These are phyloP conservation scores for Gloeophyllum trabeum DNA, from an alignment of 768 basidiomycete genomes.

Conservation along the genomic window DNA sequence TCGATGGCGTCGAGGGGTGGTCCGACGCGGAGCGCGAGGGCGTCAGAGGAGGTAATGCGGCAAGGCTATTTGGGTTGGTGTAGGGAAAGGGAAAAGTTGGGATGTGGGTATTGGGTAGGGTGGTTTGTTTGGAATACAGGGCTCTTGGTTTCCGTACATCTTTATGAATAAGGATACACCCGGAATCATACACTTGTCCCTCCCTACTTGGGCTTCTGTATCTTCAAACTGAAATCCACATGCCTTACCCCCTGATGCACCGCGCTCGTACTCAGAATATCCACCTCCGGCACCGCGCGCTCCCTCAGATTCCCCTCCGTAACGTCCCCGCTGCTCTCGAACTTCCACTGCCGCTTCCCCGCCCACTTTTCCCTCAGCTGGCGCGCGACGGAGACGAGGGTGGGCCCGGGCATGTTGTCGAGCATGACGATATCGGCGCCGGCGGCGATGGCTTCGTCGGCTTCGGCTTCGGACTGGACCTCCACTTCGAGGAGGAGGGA, in stretches of 20 bases:
- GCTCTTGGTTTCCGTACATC: too few species aligned
- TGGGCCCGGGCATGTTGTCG: slow-evolving; percentile 80
- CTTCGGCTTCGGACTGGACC: slow-evolving; percentile 79
- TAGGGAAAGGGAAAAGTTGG: too few species aligned
- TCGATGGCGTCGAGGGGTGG: slow-evolving; percentile 56
- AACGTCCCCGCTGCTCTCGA: slow-evolving; percentile 94
- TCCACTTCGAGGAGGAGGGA: slow-evolving; percentile 89
- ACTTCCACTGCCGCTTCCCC: slow-evolving; percentile 71
- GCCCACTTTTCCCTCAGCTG: slow-evolving; percentile 71
- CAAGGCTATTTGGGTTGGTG: slow-evolving; percentile 48
- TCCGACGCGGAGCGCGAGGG: slow-evolving; percentile 43
- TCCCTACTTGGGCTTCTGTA: slow-evolving; percentile 49
- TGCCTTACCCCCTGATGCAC: slow-evolving; percentile 91
- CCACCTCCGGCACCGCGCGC: slow-evolving; percentile 61
- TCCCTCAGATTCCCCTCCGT: slow-evolving; percentile 79
- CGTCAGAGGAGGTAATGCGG: slow-evolving; percentile 65
- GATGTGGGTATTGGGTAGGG: too few species aligned
- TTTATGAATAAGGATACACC: too few species aligned
- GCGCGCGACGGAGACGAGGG: slow-evolving; percentile 56
- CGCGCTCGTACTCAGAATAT: slow-evolving; percentile 85
- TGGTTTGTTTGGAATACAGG: too few species aligned
- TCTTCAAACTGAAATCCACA: slow-evolving; percentile 95
- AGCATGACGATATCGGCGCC: slow-evolving; percentile 95
- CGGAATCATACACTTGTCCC: neutral
- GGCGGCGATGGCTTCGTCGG: slow-evolving; percentile 93